A percentile compares a stretch with the other conserved stretches of the same genome.
These are phyloP conservation scores for Leccinum pseudoinsigne DNA, from an alignment of 1,284 basidiomycete genomes.

Conservation along the genomic window DNA sequence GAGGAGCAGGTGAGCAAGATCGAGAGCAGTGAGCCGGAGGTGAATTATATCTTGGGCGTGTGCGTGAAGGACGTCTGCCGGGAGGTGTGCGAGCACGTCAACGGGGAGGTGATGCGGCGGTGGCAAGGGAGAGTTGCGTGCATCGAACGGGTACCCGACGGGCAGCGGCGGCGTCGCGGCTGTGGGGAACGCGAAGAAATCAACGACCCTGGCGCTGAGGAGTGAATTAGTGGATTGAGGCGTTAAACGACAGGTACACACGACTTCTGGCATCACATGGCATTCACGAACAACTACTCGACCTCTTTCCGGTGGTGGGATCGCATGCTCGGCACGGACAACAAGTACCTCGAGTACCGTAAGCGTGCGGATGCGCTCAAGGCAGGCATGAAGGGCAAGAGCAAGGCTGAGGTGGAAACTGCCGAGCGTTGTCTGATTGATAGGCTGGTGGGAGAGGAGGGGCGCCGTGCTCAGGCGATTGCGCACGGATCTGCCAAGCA, in stretches of 20 bases:
- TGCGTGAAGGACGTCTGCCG: no score
- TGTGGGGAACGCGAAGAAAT: no score
- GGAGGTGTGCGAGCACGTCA: no score
- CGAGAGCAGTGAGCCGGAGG: no score
- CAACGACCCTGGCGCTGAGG: no score
- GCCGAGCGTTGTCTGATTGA: constrained; percentile 60
- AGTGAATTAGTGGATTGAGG: no score
- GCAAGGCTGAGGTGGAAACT: constrained; percentile 50
- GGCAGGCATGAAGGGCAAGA: constrained; percentile 53
- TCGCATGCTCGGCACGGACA: constrained; percentile 81
- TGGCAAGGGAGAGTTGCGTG: no score
- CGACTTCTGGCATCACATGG: constrained; percentile 91
- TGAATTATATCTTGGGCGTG: no score
- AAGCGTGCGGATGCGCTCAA: constrained; percentile 54
- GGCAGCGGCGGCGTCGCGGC: no score
- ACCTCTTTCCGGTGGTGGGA: constrained; percentile 96
- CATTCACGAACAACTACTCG: constrained; percentile 87
- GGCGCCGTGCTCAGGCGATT: constrained; percentile 66
- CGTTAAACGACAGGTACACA: constrained; percentile 40
- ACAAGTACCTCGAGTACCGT: constrained; percentile 81
- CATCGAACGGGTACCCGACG: no score
- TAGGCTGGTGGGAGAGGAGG: constrained; percentile 66
- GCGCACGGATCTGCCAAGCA: constrained; percentile 24
- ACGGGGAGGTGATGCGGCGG: no score
- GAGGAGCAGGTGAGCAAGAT: no score